Conservation (phyloP, 2,329 filamentous ascomycete genomes). For the Colletotrichum trifolii region DNA sequence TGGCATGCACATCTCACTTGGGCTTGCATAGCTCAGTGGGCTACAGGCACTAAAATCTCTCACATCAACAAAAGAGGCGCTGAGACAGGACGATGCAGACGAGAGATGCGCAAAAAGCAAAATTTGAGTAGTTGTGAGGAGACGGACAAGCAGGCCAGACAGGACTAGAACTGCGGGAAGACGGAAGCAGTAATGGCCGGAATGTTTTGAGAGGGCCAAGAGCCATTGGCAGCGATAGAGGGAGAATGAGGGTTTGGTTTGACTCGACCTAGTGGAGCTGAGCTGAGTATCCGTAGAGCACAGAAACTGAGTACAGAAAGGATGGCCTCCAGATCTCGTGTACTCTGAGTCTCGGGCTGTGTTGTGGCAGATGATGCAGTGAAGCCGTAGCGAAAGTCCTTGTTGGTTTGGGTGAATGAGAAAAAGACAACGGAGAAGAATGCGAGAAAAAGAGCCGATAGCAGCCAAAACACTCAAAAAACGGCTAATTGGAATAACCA, state of each 20-base stretch:
- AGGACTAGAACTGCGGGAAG: constrained; percentile 31
- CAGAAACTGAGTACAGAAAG: background rate
- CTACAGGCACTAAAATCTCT: constrained; percentile 1
- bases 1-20: constrained; percentile 28
- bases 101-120: constrained; percentile 37
- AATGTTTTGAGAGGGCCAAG: constrained; percentile 23
- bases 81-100: constrained; percentile 35
- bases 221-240: constrained; percentile 19
- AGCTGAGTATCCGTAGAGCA: background rate
- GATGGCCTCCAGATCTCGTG: background rate
- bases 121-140: constrained; percentile 18
- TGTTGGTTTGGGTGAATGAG: constrained; percentile 1
- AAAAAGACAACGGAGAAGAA: background rate
- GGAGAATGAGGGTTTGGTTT: background rate
- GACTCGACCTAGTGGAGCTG: no score
- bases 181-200: constrained; percentile 26
- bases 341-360: no score
- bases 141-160: constrained; percentile 20
- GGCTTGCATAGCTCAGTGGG: constrained; percentile 24
- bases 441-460: background rate
- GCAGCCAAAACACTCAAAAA: background rate
- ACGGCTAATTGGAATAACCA: constrained; percentile 4
- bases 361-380: no score
- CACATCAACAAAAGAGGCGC: constrained; percentile 27
- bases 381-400: background rate